Base-by-base conservation (phyloP, 73 alveolate species). In the Blepharisma japonicum region DNA sequence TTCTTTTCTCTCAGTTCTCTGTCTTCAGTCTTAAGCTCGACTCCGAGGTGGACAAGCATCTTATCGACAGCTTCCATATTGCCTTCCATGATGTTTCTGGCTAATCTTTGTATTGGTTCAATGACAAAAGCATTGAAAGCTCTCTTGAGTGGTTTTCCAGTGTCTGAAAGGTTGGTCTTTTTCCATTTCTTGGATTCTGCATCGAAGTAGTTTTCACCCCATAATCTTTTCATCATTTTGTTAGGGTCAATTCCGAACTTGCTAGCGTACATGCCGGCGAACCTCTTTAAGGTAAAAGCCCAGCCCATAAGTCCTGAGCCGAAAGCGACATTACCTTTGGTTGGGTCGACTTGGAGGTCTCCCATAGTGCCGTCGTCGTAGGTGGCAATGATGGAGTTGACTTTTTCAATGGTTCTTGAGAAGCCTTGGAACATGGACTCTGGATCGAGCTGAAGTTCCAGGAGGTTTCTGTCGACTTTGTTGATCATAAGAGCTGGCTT, bases 121-220 rank as follows among this genome's bases (percentile, higher is more conserved):
- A 95, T 91, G 90, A 95, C 88, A 93, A 91, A 89, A 53, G 87
- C 86, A 77, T 90, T 96, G 95, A 96, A 96, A 78, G 96, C 96
- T 94, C 99, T 93, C 90, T 89, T 88, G 84, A 91, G 86, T 55
- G 54, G 80, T 11, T 74, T 84, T 45, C 96, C 97, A 51, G 88
- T 92, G 42, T 93, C 98, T 78, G 87, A 96, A 45, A 78, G 82
- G 71, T 55, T 88, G 84, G 51, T 88, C 91, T 85, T 83, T 83
- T 88, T 91, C 99, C 99, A 95, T 77, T 92, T 93, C 96, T 97
- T 97, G 79, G 89, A 92, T 83, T 91, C 94, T 77, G 97, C 96
- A 83, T 97, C 97, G 89, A 90, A 97, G 95, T 84, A 97, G 93
- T 95, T 91, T 82, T 97, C 99, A 21, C 99, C 99, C 99, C 99